Percentiles rank a stretch among this genome's conserved stretches.
phyloP scores from a whole-genome alignment of 768 basidiomycete genomes.

The Glaciozyma martinii region DNA sequence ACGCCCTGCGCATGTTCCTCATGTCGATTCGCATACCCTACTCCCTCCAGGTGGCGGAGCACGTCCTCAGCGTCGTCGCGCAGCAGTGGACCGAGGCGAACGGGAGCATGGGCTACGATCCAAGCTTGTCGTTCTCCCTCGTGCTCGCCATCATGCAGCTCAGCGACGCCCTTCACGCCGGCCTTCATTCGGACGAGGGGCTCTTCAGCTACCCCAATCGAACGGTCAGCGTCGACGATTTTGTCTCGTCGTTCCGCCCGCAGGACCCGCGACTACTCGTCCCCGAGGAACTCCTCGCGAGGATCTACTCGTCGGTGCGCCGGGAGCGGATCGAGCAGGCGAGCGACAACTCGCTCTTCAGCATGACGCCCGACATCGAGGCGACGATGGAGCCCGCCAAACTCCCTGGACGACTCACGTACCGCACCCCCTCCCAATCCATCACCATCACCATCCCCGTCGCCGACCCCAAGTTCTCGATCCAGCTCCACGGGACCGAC shows the following conservation, averaged over 20 bases:
- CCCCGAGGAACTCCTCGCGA: conserved; percentile 63
- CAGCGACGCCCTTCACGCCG: conserved; percentile 69
- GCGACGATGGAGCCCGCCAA: conserved; percentile 30
- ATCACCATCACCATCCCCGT: conserved; percentile 78
- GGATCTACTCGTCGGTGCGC: conserved; percentile 68
- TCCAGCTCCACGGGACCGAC: conserved; percentile 79
- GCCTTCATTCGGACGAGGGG: conserved; percentile 12
- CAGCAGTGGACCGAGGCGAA: conserved; percentile 87
- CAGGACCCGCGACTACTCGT: conserved; percentile 64
- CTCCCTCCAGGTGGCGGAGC: conserved; percentile 49
- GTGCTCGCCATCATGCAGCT: conserved; percentile 75
- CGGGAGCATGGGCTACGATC: conserved; percentile 44
- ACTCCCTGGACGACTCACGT: conserved; percentile 69
- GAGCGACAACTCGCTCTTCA: conserved; percentile 34
- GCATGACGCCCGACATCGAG: conserved; percentile 34
- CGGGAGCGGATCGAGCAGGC: conserved; percentile 38
- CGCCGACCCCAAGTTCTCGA: conserved; percentile 68
- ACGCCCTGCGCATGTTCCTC: conserved; percentile 79
- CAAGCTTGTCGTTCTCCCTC: conserved; percentile 54
- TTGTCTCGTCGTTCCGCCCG: conserved; percentile 69
- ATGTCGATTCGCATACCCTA: conserved; percentile 64
- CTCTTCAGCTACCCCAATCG: conserved; percentile 12
- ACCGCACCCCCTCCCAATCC: conserved; percentile 77
- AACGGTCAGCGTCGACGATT: conserved; percentile 51
- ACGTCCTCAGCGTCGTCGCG: conserved; percentile 74